Percentiles rank a stretch among this genome's conserved stretches.
Conservation (phyloP, 768 basidiomycete species). For the Sistotremastrum suecicum region DNA sequence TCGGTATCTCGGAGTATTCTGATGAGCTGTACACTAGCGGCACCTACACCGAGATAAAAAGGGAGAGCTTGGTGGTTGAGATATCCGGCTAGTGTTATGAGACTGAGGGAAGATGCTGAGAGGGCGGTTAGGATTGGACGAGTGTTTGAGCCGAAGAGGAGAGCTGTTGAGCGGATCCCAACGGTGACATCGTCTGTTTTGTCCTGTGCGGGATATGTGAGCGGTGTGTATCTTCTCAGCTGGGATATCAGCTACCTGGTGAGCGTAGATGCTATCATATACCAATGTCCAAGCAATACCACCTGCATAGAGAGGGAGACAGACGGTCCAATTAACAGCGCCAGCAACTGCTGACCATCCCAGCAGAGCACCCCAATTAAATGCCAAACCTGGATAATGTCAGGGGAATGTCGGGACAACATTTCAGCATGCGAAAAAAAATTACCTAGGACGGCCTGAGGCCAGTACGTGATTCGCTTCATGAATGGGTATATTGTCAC, state of each 20-base stretch:
- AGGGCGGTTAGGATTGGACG: slow-evolving; percentile 63
- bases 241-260: slow-evolving; percentile 48
- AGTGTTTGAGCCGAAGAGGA: slow-evolving; percentile 72
- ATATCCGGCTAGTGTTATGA: slow-evolving; percentile 67
- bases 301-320: slow-evolving; percentile 79
- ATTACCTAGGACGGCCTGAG: slow-evolving; percentile 86
- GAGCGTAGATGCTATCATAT: slow-evolving; percentile 96
- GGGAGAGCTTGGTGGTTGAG: slow-evolving; percentile 61
- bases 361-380: slow-evolving; percentile 93
- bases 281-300: slow-evolving; percentile 89
- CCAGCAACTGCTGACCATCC: slow-evolving; percentile 94
- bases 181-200: slow-evolving; percentile 79
- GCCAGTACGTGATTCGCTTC: slow-evolving; percentile 96
- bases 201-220: slow-evolving; percentile 38
- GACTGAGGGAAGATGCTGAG: slow-evolving; percentile 55
- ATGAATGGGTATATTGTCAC: slow-evolving; percentile 90
- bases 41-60: slow-evolving; percentile 67
- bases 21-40: slow-evolving; percentile 64
- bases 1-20: slow-evolving; percentile 64
- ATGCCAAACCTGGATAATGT: slow-evolving; percentile 57
- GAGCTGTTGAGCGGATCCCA: slow-evolving; percentile 87
- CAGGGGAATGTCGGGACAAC: not conserved
- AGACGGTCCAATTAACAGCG: slow-evolving; percentile 64
- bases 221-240: not conserved
- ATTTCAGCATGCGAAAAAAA: not conserved